phyloP scores from a whole-genome alignment of 306 rosid genomes.

The Acacia acuminata region DNA sequence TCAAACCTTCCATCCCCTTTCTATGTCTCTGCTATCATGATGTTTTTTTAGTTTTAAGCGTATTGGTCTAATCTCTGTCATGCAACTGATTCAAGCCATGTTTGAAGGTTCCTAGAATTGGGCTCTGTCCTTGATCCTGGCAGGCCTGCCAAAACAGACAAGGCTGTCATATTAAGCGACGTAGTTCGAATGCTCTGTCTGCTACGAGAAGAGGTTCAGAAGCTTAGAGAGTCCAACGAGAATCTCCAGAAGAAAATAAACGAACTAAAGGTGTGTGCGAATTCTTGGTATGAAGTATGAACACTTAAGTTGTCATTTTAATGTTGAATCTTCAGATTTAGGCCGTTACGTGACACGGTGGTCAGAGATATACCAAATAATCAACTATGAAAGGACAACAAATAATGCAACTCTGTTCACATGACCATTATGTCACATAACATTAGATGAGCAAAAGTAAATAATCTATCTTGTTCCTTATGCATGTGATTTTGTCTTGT shows the following conservation, averaged over 20 bases:
- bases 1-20: conserved; percentile 15
- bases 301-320: background rate
- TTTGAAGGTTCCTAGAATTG: conserved; percentile 70
- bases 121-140: conserved; percentile 66
- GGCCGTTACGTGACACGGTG: too few species aligned
- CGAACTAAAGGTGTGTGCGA: conserved; percentile 61
- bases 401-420: background rate
- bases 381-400: background rate
- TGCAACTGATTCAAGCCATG: conserved; percentile 24
- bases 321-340: background rate
- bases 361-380: background rate
- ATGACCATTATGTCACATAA: background rate
- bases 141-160: conserved; percentile 77
- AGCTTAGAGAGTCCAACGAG: conserved; percentile 54
- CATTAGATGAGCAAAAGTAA: background rate
- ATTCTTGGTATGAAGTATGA: conserved; percentile 13
- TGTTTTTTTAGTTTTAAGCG: conserved; percentile 11
- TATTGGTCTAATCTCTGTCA: conserved; percentile 1
- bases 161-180: conserved; percentile 64
- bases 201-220: conserved; percentile 56
- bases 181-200: conserved; percentile 63
- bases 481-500: conserved; percentile 16
- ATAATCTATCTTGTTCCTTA: background rate
- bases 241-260: conserved; percentile 61
- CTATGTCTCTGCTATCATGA: conserved; percentile 11